Evolutionary conservation across 1,284 basidiomycete genomes (phyloP).

Genomic region (Cryptococcus jaspeensis): DNA sequence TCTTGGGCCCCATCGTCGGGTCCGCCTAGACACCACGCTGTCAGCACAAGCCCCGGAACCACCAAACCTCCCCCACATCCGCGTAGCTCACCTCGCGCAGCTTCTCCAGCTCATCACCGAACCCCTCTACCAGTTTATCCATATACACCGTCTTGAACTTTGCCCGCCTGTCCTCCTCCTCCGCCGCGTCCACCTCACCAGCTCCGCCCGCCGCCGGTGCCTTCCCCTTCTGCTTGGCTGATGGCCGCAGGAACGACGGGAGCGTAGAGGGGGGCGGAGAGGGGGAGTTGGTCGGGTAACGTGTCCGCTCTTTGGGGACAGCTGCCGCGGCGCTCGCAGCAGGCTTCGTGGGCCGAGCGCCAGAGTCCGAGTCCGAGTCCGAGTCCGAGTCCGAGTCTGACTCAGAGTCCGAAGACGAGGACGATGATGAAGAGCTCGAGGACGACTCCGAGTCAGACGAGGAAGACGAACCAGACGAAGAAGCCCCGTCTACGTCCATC

Average conservation of each 20-base stretch:
- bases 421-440: constrained; percentile 23
- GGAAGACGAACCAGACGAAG: constrained; percentile 17
- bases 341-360: constrained; percentile 1
- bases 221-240: background rate
- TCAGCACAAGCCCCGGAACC: too few relatives aligned
- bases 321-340: constrained; percentile 4
- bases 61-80: background rate
- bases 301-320: constrained; percentile 11
- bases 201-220: background rate
- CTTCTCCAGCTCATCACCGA: constrained; percentile 48
- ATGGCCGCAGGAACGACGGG: constrained; percentile 28
- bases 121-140: constrained; percentile 50
- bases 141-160: constrained; percentile 49
- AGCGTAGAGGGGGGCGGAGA: constrained; percentile 32
- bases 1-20: constrained; percentile 38
- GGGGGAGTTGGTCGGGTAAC: constrained; percentile 31
- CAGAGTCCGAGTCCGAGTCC: constrained; percentile 19
- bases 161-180: constrained; percentile 37
- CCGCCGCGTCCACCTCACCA: constrained; percentile 5
- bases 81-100: constrained; percentile 45
- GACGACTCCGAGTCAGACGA: constrained; percentile 12
- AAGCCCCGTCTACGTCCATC: constrained; percentile 27
- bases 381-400: constrained; percentile 34
- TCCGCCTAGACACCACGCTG: constrained; percentile 25
- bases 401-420: constrained; percentile 17